These are phyloP conservation scores for Cytospora leucostoma DNA, from an alignment of 2,329 filamentous ascomycete genomes.

Conservation along the genomic window DNA sequence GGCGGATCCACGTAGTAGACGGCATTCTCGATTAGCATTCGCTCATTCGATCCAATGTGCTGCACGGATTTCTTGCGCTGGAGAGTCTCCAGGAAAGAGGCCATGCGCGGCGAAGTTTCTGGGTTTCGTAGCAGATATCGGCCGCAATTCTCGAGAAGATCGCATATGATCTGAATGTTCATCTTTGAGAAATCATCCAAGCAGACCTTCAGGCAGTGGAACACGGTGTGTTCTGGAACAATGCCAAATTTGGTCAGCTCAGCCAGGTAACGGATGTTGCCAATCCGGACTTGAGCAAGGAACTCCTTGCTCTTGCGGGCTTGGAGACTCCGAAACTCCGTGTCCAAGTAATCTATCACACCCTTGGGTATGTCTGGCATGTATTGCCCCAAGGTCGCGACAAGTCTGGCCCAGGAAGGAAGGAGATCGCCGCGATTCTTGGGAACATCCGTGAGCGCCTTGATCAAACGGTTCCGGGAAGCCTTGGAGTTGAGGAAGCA, in stretches of 20 bases:
- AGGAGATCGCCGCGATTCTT: slow-evolving; percentile 91
- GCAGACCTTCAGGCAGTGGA: slow-evolving; percentile 97
- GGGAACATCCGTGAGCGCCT: slow-evolving; percentile 89
- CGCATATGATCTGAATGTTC: slow-evolving; percentile 99
- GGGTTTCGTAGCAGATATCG: slow-evolving; percentile 90
- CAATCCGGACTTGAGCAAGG: slow-evolving; percentile 85
- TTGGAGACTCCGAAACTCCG: slow-evolving; percentile 95
- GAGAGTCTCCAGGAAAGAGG: slow-evolving; percentile 88
- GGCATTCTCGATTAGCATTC: slow-evolving; percentile 97
- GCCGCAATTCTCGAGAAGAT: slow-evolving; percentile 93
- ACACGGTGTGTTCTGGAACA: slow-evolving; percentile 97
- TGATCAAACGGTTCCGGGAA: slow-evolving; percentile 89
- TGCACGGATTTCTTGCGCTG: slow-evolving; percentile 95
- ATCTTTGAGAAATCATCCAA: slow-evolving; percentile 96
- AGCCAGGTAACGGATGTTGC: slow-evolving; percentile 95
- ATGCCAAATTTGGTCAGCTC: slow-evolving; percentile 98
- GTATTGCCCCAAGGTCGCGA: slow-evolving; percentile 90
- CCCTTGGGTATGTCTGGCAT: slow-evolving; percentile 93
- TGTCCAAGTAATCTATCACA: slow-evolving; percentile 87
- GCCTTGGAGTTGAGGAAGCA: slow-evolving; percentile 99
- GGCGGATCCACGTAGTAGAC: slow-evolving; percentile 98
- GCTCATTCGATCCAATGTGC: slow-evolving; percentile 91
- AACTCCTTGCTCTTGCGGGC: slow-evolving; percentile 98
- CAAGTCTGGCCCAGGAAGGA: slow-evolving; percentile 86
- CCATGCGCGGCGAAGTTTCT: slow-evolving; percentile 91